Evolutionary conservation across 2,329 filamentous ascomycete species (phyloP).

Genomic region (Trichoderma polysporum): DNA sequence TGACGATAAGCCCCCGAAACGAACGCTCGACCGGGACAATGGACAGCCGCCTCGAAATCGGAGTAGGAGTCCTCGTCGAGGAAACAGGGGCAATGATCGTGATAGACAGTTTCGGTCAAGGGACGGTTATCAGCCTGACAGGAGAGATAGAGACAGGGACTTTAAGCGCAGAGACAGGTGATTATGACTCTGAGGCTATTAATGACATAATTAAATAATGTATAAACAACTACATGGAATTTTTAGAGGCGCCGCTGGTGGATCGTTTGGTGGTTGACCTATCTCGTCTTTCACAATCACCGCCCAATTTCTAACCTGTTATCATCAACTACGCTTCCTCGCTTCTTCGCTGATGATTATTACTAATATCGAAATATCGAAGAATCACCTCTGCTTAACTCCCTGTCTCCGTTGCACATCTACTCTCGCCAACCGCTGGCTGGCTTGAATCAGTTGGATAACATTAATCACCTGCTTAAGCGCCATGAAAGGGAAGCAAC

Average conservation of each 20-base stretch:
- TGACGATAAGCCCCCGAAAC: not conserved
- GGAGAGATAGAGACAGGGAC: constrained; percentile 20
- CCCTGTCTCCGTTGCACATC: not conserved
- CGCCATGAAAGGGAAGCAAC: constrained; percentile 82
- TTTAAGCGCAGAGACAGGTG: constrained; percentile 53
- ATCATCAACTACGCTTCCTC: no score
- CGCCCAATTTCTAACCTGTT: no score
- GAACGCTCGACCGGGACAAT: not conserved
- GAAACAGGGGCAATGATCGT: constrained; percentile 34
- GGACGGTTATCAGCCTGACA: constrained; percentile 34
- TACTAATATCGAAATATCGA: not conserved
- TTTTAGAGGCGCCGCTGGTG: not conserved
- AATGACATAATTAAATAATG: not conserved
- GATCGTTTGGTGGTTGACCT: no score
- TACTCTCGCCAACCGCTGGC: constrained; percentile 80
- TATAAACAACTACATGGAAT: not conserved
- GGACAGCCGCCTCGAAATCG: constrained; percentile 36
- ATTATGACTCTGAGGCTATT: not conserved
- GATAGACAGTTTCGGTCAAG: constrained; percentile 22
- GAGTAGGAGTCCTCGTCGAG: constrained; percentile 43
- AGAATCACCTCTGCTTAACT: not conserved
- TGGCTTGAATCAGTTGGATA: constrained; percentile 87
- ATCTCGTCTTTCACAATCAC: no score
- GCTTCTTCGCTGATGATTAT: no score
- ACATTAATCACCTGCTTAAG: constrained; percentile 92